Evolutionary conservation across 163 green algal genomes (phyloP).

Genomic region (Coccomyxa subellipsoidea): DNA sequence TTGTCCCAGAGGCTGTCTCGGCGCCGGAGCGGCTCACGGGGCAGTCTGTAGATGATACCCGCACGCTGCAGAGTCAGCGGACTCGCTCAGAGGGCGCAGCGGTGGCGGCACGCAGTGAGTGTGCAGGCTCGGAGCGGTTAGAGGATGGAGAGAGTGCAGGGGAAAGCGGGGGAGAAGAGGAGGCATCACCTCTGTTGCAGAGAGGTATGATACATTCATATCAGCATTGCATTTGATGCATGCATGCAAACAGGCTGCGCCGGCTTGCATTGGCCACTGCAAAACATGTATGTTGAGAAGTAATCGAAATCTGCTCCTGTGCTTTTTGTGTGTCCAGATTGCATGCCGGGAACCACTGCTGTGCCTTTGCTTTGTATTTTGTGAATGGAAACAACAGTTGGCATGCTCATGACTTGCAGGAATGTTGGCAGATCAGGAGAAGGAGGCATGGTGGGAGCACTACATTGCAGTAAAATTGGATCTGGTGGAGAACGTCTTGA

Average conservation of each 20-base stretch:
- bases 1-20: background rate
- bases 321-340: too few species aligned
- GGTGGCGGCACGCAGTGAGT: background rate
- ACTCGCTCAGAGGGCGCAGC: too few species aligned
- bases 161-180: background rate
- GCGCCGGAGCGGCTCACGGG: too few species aligned
- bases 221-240: background rate
- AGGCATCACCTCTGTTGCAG: background rate
- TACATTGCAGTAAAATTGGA: conserved; percentile 13
- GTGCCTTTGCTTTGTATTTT: too few species aligned
- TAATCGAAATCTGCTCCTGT: too few species aligned
- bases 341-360: too few species aligned
- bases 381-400: too few species aligned
- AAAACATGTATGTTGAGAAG: too few species aligned
- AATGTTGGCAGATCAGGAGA: background rate
- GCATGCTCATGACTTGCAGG: too few species aligned
- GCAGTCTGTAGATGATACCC: too few species aligned
- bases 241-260: background rate
- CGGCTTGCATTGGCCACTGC: too few species aligned
- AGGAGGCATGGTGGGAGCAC: conserved; percentile 4
- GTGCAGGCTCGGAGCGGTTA: background rate
- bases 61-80: too few species aligned
- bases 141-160: background rate
- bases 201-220: background rate
- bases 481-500: background rate